These are phyloP conservation scores for Zizania latifolia DNA, from an alignment of 176 grass and related monocot species.

Conservation along the genomic window DNA sequence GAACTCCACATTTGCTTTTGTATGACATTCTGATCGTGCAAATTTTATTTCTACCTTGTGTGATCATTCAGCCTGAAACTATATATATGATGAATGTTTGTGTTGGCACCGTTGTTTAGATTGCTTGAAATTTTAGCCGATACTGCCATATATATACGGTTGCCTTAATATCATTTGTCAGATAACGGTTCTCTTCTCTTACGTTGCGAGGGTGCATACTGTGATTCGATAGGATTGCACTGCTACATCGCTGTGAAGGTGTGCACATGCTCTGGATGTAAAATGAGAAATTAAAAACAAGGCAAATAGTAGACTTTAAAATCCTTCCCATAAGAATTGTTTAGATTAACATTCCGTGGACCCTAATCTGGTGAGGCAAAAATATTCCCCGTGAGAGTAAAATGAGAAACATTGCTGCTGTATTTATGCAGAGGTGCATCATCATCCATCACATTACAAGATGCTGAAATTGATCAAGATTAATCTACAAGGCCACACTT, in stretches of 20 bases:
- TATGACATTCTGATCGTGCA: slow-evolving; percentile 21
- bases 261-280: too few relatives aligned
- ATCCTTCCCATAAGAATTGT: too few relatives aligned
- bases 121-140: background rate
- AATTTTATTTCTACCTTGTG: background rate
- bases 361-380: background rate
- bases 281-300: too few relatives aligned
- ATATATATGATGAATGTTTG: background rate
- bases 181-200: too few relatives aligned
- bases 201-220: too few relatives aligned
- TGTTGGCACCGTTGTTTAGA: background rate
- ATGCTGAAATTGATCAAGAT: background rate
- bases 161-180: too few relatives aligned
- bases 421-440: background rate
- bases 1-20: slow-evolving; percentile 34
- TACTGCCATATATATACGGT: too few relatives aligned
- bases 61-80: background rate
- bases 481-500: background rate
- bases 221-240: too few relatives aligned
- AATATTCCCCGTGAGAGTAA: background rate
- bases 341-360: too few relatives aligned
- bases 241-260: too few relatives aligned
- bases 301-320: too few relatives aligned
- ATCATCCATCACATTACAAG: background rate
- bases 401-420: background rate